phyloP scores from a whole-genome alignment of 352 stramenopile species.

The Achlya hypogyna region DNA sequence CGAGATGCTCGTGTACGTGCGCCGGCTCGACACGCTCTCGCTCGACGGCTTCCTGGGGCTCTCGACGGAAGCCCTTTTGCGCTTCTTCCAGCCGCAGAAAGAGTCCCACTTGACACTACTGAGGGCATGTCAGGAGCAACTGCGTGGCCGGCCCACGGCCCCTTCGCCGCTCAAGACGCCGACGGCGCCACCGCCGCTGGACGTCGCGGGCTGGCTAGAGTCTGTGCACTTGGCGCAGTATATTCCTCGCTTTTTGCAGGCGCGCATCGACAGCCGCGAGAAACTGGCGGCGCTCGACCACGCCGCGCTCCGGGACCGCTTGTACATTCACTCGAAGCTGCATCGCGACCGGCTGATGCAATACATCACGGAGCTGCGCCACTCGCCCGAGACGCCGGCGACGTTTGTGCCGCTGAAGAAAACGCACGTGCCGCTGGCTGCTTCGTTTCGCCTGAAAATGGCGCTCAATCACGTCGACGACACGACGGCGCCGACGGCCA shows the following conservation, averaged over 20 bases:
- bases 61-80: background rate
- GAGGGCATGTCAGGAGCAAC: background rate
- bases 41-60: background rate
- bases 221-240: background rate
- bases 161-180: background rate
- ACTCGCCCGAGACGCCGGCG: background rate
- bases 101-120: background rate
- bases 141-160: background rate
- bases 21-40: background rate
- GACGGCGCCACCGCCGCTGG: background rate
- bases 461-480: conserved; percentile 2
- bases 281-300: background rate
- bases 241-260: background rate
- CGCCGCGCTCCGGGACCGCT: background rate
- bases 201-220: background rate
- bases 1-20: conserved; percentile 5
- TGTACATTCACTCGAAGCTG: conserved; percentile 9
- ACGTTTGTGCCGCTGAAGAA: background rate
- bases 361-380: background rate
- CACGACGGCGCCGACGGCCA: background rate
- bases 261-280: background rate
- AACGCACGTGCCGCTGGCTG: background rate
- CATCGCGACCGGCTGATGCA: conserved; percentile 7
- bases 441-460: conserved; percentile 1
- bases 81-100: background rate